These are phyloP conservation scores for Hansenula anomala DNA, from an alignment of 1,139 yeast species.

Conservation along the genomic window DNA sequence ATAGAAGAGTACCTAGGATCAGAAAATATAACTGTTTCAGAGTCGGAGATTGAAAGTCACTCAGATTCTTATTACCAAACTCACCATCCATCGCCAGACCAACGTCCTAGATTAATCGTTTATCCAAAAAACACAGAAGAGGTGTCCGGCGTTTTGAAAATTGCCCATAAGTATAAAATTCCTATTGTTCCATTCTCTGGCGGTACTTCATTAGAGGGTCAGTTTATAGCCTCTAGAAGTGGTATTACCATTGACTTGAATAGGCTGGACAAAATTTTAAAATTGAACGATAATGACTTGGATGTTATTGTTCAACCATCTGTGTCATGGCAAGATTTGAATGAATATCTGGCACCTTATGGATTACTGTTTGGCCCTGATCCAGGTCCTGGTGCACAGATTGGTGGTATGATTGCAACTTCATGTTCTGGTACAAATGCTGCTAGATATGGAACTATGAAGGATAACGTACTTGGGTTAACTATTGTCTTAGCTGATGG, in stretches of 20 bases:
- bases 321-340: constrained; percentile 64
- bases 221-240: constrained; percentile 68
- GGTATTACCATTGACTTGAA: constrained; percentile 59
- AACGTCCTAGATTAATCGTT: constrained; percentile 59
- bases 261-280: constrained; percentile 47
- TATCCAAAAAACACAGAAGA: constrained; percentile 63
- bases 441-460: constrained; percentile 65
- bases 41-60: constrained; percentile 29
- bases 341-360: constrained; percentile 35
- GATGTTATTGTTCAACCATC: constrained; percentile 69
- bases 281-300: constrained; percentile 50
- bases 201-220: constrained; percentile 81
- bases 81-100: constrained; percentile 41
- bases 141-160: constrained; percentile 56
- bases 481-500: constrained; percentile 73
- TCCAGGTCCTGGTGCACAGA: constrained; percentile 74
- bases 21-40: constrained; percentile 29
- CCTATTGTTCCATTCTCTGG: constrained; percentile 81
- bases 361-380: constrained; percentile 54
- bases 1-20: constrained; percentile 37
- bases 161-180: constrained; percentile 57
- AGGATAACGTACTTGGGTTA: constrained; percentile 52
- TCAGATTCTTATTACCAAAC: constrained; percentile 23
- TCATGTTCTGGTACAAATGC: constrained; percentile 76
- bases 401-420: constrained; percentile 68